Percentiles rank a stretch among this genome's conserved stretches.
These are phyloP conservation scores for Lactifluus subvellereus DNA, from an alignment of 768 basidiomycete genomes.

Conservation along the genomic window DNA sequence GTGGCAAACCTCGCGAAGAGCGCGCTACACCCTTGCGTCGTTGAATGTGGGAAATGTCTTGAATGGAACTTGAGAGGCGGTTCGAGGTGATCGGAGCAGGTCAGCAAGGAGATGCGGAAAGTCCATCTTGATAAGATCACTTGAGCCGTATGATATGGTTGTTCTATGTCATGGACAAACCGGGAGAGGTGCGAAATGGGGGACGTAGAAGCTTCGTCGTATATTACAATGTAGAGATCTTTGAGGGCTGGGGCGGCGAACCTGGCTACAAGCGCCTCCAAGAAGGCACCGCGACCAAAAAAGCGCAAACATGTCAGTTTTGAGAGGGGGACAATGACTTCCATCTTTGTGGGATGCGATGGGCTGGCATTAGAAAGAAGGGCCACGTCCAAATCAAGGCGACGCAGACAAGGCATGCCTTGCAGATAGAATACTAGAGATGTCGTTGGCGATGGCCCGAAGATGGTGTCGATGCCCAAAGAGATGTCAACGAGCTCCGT, in stretches of 20 bases:
- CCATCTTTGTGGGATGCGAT: no score
- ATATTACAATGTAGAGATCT: neutral
- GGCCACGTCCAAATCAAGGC: neutral
- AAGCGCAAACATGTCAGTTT: neutral
- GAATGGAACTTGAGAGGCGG: neutral
- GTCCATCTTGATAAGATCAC: accelerated
- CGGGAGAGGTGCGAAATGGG: neutral
- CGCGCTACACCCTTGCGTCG: neutral
- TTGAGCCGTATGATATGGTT: neutral
- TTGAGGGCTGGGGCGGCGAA: neutral
- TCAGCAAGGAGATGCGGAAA: neutral
- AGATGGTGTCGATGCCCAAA: neutral
- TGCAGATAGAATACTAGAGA: neutral
- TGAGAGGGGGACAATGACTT: neutral
- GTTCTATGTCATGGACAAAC: neutral
- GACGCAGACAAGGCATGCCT: neutral
- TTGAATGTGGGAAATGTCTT: no score
- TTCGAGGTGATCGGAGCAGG: neutral
- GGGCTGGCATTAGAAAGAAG: no score
- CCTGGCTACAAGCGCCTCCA: neutral
- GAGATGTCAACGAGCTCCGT: neutral
- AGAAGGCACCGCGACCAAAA: neutral
- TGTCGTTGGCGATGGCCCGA: neutral
- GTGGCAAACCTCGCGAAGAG: neutral
- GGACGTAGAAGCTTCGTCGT: accelerated